Percentiles rank a stretch among this genome's conserved stretches.
Conservation (phyloP, 306 rosid species). For the Aeschynomene evenia region DNA sequence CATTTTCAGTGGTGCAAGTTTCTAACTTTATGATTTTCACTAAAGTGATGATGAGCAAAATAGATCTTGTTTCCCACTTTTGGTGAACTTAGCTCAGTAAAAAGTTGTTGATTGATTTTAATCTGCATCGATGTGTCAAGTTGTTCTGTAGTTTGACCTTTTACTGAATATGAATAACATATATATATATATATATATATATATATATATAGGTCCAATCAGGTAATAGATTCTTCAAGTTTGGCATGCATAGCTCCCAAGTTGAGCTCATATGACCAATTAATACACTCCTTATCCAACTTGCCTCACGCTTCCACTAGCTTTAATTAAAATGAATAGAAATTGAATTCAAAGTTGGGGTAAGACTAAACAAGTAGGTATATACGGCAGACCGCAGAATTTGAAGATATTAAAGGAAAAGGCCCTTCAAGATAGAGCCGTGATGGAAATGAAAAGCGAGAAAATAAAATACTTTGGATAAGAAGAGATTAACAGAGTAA, state of each 20-base stretch:
- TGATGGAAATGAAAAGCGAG: neutral
- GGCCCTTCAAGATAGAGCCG: conserved; percentile 9
- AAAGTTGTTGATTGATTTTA: neutral
- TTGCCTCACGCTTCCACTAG: neutral
- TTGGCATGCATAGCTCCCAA: neutral
- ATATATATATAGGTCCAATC: neutral
- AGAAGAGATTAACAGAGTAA: neutral
- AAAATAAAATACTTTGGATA: neutral
- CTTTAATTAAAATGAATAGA: neutral
- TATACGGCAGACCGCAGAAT: neutral
- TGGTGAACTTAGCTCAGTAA: neutral
- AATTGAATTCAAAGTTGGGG: neutral
- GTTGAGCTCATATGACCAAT: neutral
- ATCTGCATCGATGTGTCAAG: too few species aligned
- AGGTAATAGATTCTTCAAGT: neutral
- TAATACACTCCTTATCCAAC: neutral
- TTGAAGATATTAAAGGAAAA: neutral
- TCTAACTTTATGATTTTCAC: neutral
- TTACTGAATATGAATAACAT: too few species aligned
- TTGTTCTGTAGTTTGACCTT: neutral
- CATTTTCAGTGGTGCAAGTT: neutral
- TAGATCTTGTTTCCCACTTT: neutral
- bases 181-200: too few species aligned
- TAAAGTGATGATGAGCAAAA: neutral
- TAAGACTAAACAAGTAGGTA: neutral